A percentile compares a stretch with the other conserved stretches of the same genome.
These are phyloP conservation scores for Colletotrichum sp. DNA, from an alignment of 2,329 filamentous ascomycete genomes.

Conservation along the genomic window DNA sequence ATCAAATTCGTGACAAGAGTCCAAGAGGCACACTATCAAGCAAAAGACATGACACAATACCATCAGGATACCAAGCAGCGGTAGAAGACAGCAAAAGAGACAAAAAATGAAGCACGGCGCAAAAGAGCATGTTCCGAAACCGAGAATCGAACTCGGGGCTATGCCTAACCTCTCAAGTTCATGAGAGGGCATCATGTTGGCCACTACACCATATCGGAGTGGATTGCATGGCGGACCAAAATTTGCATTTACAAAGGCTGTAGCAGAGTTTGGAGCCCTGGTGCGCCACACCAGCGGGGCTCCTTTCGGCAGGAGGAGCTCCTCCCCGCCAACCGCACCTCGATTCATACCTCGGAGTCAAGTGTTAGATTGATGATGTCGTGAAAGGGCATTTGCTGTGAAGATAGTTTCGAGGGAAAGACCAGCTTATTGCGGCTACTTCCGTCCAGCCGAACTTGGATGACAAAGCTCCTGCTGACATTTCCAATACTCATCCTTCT, in stretches of 20 bases:
- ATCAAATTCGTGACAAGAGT: background rate
- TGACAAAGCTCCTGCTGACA: background rate
- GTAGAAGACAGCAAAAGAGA: background rate
- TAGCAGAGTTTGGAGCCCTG: background rate
- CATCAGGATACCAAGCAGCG: background rate
- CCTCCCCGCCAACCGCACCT: background rate
- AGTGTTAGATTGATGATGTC: background rate
- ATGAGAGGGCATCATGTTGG: constrained; percentile 20
- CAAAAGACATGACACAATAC: background rate
- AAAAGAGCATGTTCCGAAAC: constrained; percentile 5
- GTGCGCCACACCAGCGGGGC: background rate
- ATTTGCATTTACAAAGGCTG: background rate
- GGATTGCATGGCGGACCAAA: background rate
- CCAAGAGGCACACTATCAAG: background rate
- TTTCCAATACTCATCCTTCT: background rate
- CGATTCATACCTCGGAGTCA: background rate
- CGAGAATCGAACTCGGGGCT: constrained; percentile 21
- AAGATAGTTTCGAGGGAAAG: background rate
- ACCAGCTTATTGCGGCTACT: background rate
- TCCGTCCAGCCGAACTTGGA: background rate
- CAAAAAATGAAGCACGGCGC: background rate
- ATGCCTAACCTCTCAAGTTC: background rate
- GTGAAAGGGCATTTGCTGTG: background rate
- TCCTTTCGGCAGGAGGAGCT: background rate
- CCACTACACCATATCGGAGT: constrained; percentile 19